Base-by-base conservation (phyloP, 78 protist species). In the Isochrysis galbana region DNA sequence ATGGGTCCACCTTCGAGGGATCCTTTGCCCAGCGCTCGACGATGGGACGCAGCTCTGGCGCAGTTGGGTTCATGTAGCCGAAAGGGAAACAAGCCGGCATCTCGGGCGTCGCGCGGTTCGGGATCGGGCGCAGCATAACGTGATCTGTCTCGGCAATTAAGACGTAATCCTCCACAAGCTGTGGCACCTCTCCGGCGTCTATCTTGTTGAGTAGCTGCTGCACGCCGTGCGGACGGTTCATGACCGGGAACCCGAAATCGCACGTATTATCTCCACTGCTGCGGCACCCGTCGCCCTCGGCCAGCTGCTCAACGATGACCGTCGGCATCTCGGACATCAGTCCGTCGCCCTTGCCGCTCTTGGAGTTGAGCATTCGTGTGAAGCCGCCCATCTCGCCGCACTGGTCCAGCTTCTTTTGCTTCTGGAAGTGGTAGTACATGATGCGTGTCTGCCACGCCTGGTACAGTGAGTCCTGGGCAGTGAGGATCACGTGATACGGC, bases 211-310 rank as follows among this genome's bases (percentile, higher is more conserved):
- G 46, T 22, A 77, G 86, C 86, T 77, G 86, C 47, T 0, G 14
- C n/a, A 77, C 48, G 48, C 84, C 84, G 36, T n/a, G 25, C 84
- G 84, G 84, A 26, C 86, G 46, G 86, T 77, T 77, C 86, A 77
- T 77, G 34, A 77, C 86, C 48, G 32, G 23, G 48, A 77, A 77
- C 17, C 86, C 86, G 47, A 29, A 29, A 23, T 77, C 86, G 47
- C 86, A 39, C 32, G 19, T 7, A 14, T 77, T 51, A 14, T 51
- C 61, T 7, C 61, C 61, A 19, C 61, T 14, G 29, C 14, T 14
- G 61, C 61, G 61, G 61, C 61, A 51, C 29, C 61, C 61, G 61
- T 14, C 14, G 61, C 61, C 61, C 36, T 3, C 29, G 74, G 74
- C 3, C 74, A 61, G 74, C 84, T 77, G 84, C 26, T 17, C n/a